Evolutionary conservation across 139 green algal species (phyloP).

Genomic region (Chlorella sp.): DNA sequence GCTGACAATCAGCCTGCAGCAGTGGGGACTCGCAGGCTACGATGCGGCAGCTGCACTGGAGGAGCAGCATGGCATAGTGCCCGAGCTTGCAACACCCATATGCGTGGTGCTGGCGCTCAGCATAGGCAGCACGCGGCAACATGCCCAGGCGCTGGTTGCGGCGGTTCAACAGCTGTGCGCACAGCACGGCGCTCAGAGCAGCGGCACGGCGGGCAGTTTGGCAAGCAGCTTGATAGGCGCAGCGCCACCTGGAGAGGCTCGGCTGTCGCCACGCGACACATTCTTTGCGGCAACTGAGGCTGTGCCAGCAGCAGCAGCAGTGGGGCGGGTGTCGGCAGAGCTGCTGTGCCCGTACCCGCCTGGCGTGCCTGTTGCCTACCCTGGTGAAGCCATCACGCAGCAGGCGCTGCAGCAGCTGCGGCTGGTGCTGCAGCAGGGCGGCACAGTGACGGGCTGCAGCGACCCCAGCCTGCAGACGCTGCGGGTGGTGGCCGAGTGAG

Average conservation of each 20-base stretch:
- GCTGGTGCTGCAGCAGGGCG: slow-evolving; percentile 51
- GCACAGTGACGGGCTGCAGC: slow-evolving; percentile 62
- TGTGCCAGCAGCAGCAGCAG: slow-evolving; percentile 36
- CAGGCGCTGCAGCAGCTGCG: slow-evolving; percentile 51
- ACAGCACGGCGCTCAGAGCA: not conserved
- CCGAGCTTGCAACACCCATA: slow-evolving; percentile 79
- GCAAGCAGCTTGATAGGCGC: not conserved
- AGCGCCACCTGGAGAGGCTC: not conserved
- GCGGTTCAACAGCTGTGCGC: slow-evolving; percentile 49
- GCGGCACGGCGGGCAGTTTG: not conserved
- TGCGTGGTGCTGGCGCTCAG: slow-evolving; percentile 82
- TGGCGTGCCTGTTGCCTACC: slow-evolving; percentile 83
- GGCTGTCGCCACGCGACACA: slow-evolving; percentile 62
- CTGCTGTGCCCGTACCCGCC: slow-evolving; percentile 92
- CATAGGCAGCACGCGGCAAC: slow-evolving; percentile 53
- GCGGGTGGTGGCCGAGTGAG: slow-evolving; percentile 35
- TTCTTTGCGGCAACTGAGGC: slow-evolving; percentile 57
- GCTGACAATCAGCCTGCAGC: slow-evolving; percentile 71
- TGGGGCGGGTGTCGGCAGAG: slow-evolving; percentile 72
- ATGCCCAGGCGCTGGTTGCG: slow-evolving; percentile 55
- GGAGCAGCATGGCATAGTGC: slow-evolving; percentile 66
- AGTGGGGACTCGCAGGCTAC: slow-evolving; percentile 65
- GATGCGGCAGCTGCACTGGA: slow-evolving; percentile 65
- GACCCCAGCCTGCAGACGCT: slow-evolving; percentile 60
- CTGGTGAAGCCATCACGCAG: slow-evolving; percentile 75